Evolutionary conservation across 75 land plant species (phyloP), one percentile per base, ranked within the genome.

Genomic region (Sequoia sempervirens): DNA sequence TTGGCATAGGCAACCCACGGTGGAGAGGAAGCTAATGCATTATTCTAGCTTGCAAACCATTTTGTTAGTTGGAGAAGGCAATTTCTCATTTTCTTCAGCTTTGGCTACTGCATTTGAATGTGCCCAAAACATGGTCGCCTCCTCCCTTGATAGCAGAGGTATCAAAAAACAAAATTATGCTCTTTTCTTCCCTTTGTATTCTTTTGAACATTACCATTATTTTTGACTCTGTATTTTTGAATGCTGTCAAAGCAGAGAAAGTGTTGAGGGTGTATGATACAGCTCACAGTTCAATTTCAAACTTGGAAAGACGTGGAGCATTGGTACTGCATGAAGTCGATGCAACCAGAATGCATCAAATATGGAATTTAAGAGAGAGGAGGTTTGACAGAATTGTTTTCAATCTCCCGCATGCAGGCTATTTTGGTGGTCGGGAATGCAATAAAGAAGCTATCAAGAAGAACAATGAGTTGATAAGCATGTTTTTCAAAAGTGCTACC

Each of bases 401-500:
- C 26, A 83, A 83, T 69, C 80, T 83, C 82, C 84, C 84, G 4
- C 84, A 83, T 83, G 84, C 84, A 9, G 84, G 84, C 20, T 78
- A 36, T 69, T 41, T 61, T 37, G n/a, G 26, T 38, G 43, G 61
- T 0, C 5, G 61, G 58, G n/a, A 40, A 83, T 28, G 41, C 32
- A 13, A 12, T 20, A 40, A 75, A 38, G 12, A 28, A 26, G 58
- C 80, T 26, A 56, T 75, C 13, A n/a, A 82, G 15, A 54, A 80
- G 53, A 84, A 90, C 85, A 83, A 79, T 81, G 26, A 50, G 28
- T 66, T 90, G 79, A 76, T 90, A 54, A 81, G 83, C 68, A 86
- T 61, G 43, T 90, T 90, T 69, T 54, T 87, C 54, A 81, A 69
- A 61, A 87, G 85, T 81, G 87, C 87, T 1, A 87, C n/a, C 40